phyloP scores from a whole-genome alignment of 1,139 yeast species.

The Suhomyces taliae region DNA sequence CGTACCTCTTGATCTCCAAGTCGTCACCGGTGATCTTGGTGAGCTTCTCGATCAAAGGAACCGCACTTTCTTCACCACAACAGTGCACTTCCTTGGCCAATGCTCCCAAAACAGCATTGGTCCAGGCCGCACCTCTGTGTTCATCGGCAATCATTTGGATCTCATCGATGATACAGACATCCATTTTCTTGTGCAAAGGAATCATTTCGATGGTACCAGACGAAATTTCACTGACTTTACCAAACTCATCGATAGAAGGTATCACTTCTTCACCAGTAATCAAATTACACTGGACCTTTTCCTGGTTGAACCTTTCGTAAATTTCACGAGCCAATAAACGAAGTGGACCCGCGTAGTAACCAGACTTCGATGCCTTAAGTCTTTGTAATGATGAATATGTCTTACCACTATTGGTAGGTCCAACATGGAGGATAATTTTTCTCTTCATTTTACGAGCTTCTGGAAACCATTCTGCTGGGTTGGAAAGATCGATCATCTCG shows the following conservation, averaged over 20 bases:
- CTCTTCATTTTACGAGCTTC: constrained; percentile 79
- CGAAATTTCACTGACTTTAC: constrained; percentile 69
- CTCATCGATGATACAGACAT: constrained; percentile 90
- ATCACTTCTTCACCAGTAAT: constrained; percentile 93
- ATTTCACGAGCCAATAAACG: constrained; percentile 89
- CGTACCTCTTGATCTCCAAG: constrained; percentile 62
- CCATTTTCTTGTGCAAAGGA: constrained; percentile 64
- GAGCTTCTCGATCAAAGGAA: constrained; percentile 59
- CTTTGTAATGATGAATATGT: constrained; percentile 79
- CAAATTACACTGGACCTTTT: constrained; percentile 72
- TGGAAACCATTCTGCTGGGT: constrained; percentile 89
- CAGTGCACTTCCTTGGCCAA: constrained; percentile 83
- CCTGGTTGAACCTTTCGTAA: constrained; percentile 71
- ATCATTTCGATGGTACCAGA: constrained; percentile 96
- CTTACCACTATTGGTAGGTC: constrained; percentile 98
- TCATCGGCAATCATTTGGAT: constrained; percentile 90
- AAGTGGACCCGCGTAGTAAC: constrained; percentile 94
- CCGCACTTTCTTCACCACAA: constrained; percentile 90
- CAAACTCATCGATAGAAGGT: constrained; percentile 64
- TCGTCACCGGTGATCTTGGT: constrained; percentile 77
- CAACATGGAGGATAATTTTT: constrained; percentile 84
- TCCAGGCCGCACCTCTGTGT: constrained; percentile 92
- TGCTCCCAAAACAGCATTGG: constrained; percentile 85
- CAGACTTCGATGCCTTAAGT: constrained; percentile 67
- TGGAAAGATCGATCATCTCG: constrained; percentile 50